Conservation (phyloP, 1,284 basidiomycete species). For the Trichosporon inkin region DNA sequence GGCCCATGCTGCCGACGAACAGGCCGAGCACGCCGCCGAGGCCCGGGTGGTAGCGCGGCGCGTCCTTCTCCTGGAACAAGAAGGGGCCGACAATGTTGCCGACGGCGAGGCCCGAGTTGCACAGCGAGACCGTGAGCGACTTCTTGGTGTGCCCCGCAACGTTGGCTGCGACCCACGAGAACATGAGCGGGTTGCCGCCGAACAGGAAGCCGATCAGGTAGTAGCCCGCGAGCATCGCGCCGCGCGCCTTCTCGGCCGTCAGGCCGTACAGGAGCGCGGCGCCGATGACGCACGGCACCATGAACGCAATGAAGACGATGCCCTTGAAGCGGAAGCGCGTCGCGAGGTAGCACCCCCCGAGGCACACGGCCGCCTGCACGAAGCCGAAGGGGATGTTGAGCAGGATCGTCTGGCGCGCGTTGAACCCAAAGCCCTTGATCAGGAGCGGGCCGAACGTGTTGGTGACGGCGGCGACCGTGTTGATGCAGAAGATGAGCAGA, state of each 20-base stretch:
- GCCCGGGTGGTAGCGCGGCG: conserved; percentile 32
- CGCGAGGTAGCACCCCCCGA: conserved; percentile 25
- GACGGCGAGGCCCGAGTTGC: conserved; percentile 30
- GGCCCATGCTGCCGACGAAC: conserved; percentile 28
- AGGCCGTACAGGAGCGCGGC: conserved; percentile 37
- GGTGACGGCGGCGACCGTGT: conserved; percentile 33
- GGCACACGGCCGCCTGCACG: conserved; percentile 28
- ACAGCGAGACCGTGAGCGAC: conserved; percentile 32
- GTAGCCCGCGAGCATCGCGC: conserved; percentile 17
- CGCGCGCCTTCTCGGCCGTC: conserved; percentile 11
- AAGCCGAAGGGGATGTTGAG: conserved; percentile 46
- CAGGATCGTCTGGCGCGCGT: conserved; percentile 33
- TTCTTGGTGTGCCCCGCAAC: conserved; percentile 41
- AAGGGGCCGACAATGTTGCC: conserved; percentile 37
- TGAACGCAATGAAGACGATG: conserved; percentile 28
- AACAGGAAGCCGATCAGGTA: conserved; percentile 38
- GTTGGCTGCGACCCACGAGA: conserved; percentile 35
- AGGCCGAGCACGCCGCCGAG: conserved; percentile 33
- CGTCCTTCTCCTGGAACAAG: conserved; percentile 28
- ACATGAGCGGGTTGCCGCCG: conserved; percentile 34
- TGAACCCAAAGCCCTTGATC: conserved; percentile 40
- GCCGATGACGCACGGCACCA: conserved; percentile 38
- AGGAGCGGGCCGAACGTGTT: conserved; percentile 46
- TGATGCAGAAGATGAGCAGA: conserved; percentile 32
- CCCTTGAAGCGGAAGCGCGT: conserved; percentile 30